Conservation (phyloP, 768 basidiomycete genomes). For the Candolleomyces eurysporus region DNA sequence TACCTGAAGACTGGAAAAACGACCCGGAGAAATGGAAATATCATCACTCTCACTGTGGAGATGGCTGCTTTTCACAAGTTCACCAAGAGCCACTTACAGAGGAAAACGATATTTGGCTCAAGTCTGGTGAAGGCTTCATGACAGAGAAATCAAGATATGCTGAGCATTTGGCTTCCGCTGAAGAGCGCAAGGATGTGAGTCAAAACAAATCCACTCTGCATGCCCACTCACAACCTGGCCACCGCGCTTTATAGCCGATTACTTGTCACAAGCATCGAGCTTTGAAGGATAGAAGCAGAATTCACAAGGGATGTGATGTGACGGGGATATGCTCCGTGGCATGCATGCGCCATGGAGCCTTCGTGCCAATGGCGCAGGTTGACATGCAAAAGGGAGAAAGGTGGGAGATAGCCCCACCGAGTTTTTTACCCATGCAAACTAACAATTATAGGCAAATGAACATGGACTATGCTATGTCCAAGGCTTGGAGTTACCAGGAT, state of each 20-base stretch:
- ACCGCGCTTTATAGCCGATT: background rate
- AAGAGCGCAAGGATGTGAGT: slow-evolving; percentile 3
- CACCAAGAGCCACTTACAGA: slow-evolving; percentile 8
- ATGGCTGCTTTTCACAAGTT: slow-evolving; percentile 16
- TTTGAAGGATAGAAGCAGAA: background rate
- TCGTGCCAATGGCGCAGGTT: slow-evolving; percentile 13
- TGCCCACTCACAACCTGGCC: background rate
- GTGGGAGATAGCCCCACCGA: slow-evolving; percentile 19
- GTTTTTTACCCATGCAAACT: too few species aligned
- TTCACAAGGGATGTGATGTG: slow-evolving; percentile 3
- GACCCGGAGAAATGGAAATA: slow-evolving; percentile 1
- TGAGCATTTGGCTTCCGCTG: background rate
- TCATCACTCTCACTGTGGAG: background rate
- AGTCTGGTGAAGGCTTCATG: slow-evolving; percentile 13
- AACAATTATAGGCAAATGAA: slow-evolving; percentile 16
- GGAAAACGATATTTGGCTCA: slow-evolving; percentile 9
- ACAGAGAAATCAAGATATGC: background rate
- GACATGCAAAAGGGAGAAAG: slow-evolving; percentile 22
- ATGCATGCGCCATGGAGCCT: slow-evolving; percentile 21
- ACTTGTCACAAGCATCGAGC: slow-evolving; percentile 8
- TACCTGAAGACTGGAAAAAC: slow-evolving; percentile 12
- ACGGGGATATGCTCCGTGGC: slow-evolving; percentile 15
- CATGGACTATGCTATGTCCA: slow-evolving; percentile 21
- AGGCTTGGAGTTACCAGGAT: too few species aligned
- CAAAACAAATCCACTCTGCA: too few species aligned